phyloP scores from a whole-genome alignment of 2,329 filamentous ascomycete species.

The Colletotrichum sidae region DNA sequence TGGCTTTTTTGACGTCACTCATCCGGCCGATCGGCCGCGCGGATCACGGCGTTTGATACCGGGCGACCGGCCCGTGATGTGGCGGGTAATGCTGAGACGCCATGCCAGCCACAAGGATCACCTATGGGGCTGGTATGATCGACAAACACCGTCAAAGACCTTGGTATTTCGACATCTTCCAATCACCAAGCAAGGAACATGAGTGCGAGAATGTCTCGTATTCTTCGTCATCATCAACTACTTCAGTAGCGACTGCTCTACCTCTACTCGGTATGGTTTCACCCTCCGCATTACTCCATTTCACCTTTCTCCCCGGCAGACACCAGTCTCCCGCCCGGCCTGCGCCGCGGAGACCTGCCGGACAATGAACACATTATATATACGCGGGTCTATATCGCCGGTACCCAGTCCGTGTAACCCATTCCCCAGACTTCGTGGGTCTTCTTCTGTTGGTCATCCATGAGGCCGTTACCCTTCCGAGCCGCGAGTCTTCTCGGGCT shows the following conservation, averaged over 20 bases:
- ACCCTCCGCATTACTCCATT: constrained; percentile 33
- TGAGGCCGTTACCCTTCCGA: constrained; percentile 31
- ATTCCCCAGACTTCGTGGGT: constrained; percentile 25
- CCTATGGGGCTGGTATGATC: neutral
- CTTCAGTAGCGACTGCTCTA: constrained; percentile 40
- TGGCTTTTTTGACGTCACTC: no score
- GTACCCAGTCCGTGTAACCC: constrained; percentile 20
- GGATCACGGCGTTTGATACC: no score
- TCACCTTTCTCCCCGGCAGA: constrained; percentile 26
- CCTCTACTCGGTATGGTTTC: constrained; percentile 32
- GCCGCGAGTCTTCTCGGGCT: constrained; percentile 15
- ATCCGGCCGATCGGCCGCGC: no score
- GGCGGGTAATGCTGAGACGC: no score
- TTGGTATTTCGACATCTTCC: neutral
- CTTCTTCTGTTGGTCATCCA: constrained; percentile 31
- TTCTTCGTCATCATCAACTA: constrained; percentile 34
- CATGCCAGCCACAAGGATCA: neutral
- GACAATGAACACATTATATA: constrained; percentile 37
- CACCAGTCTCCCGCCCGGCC: constrained; percentile 5
- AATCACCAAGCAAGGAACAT: neutral
- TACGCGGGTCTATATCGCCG: constrained; percentile 35
- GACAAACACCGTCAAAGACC: neutral
- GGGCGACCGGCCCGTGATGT: no score
- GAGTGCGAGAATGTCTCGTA: constrained; percentile 17
- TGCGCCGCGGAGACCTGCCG: neutral